phyloP scores from a whole-genome alignment of 2,329 filamentous ascomycete species.

The Cadophora sp. region DNA sequence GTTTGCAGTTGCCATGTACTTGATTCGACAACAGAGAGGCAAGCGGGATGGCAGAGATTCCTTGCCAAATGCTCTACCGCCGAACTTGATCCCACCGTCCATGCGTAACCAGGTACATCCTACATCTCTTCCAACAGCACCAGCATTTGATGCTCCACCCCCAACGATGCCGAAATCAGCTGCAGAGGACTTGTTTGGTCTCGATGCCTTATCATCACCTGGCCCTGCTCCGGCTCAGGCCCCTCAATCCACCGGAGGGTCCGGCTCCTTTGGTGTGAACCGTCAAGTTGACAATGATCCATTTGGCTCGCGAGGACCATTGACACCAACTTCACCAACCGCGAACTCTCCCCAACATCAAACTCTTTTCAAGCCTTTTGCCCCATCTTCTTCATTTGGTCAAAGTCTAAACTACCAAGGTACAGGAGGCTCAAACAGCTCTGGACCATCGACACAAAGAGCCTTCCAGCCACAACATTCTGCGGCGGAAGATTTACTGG shows the following conservation, averaged over 20 bases:
- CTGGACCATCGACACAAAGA: conserved; percentile 39
- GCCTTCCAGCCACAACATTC: conserved; percentile 53
- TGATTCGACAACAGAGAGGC: conserved; percentile 88
- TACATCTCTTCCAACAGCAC: conserved; percentile 51
- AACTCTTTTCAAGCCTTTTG: conserved; percentile 80
- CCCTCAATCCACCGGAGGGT: conserved; percentile 76
- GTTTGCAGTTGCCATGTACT: conserved; percentile 96
- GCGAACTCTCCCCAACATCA: conserved; percentile 40
- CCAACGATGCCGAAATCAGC: conserved; percentile 73
- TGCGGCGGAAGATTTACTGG: conserved; percentile 83
- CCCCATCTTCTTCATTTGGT: conserved; percentile 92
- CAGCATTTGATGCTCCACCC: conserved; percentile 51
- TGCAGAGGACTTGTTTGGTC: conserved; percentile 90
- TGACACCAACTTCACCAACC: conserved; percentile 41
- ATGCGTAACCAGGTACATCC: conserved; percentile 71
- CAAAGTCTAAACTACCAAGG: conserved; percentile 78
- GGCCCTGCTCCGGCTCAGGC: conserved; percentile 59
- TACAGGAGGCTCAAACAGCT: conserved; percentile 65
- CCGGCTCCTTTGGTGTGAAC: conserved; percentile 58
- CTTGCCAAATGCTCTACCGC: conserved; percentile 78
- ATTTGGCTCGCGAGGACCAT: conserved; percentile 48
- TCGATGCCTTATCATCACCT: conserved; percentile 71
- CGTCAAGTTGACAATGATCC: conserved; percentile 44
- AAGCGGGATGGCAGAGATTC: conserved; percentile 66
- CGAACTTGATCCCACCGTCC: conserved; percentile 84